Base-by-base conservation (phyloP, 2,329 filamentous ascomycete genomes). In the Neonectria punicea region DNA sequence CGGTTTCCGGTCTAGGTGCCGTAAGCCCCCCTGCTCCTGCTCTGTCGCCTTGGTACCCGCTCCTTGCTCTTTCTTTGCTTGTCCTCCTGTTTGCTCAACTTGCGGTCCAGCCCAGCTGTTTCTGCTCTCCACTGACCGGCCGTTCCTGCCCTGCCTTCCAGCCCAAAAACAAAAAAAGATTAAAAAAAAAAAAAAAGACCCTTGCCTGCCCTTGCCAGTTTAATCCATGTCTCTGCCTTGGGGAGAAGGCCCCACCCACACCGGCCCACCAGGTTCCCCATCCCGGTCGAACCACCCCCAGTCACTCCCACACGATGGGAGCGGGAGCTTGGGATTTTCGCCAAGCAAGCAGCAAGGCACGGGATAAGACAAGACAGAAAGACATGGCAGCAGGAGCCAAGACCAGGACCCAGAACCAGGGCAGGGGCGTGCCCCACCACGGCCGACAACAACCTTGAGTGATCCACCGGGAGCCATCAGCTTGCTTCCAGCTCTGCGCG, bases 281-380 rank as follows among this genome's bases (percentile, higher is more conserved):
- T 22, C 57, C 51, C 53, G 44, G 61, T 50, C 46, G 56, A 51
- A 55, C 44, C 11, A 36, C 28, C 61, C 61, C 61, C 50, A 34
- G 61, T 54, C 61, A 56, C 61, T 64, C 61, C 61, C 56, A 60
- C 61, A 60, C 56, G 32, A 46, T 64, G 56, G 56, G 61, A 59
- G 56, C 61, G 57, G 55, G 43, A 58, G 55, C 55, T 58, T 57
- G 61, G 25, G 25, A 25, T 25, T 25, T 25, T 25, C 25, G 25
- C 25, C 25, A 25, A 25, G 25, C 59, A 62, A 30, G 44, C 53
- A 14, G n/a, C 36, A 46, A 34, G 36, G 44, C 46, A 58, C 36
- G 36, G 36, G 36, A 39, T 16, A 34, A 13, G 32, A 32, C 30
- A 32, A 32, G 30, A 32, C 30, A 32, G 25, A 25, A 25, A 32